Evolutionary conservation across 768 basidiomycete genomes (phyloP), one percentile per base, ranked within the genome.

Genomic region (Paxillus ammoniavirescens): DNA sequence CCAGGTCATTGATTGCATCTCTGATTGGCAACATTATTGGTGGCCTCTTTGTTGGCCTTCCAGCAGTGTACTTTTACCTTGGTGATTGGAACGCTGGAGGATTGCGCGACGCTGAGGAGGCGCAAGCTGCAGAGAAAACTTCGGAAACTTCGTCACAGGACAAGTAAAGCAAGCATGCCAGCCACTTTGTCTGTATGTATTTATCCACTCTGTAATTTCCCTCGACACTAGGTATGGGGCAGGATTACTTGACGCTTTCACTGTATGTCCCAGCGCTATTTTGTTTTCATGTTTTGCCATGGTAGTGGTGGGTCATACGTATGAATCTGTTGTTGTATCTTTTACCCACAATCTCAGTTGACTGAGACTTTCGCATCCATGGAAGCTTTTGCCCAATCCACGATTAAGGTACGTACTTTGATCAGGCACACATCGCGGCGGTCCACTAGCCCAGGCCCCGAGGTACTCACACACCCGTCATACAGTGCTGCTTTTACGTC

Each of bases 11-110:
- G 31, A 81, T 89, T 61, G 83, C 87, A 1, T 61, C 86, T 2
- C 81, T 77, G 61, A 54, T 88, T 42, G 87, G 87, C 10, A 89
- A 89, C 65, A 76, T 83, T 31, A 72, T 89, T 31, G 87, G 87
- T 1, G 87, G 75, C 8, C 70, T 84, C 30, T 67, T 85, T 41
- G 84, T 89, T 26, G 87, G 75, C 31, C 63, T 88, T 4, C 87
- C 87, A 3, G 84, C 78, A 1, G 71, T 75, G 5, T 87, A 86
- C 63, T 82, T 86, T 70, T 83, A 84, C 61, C 77, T 88, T 5
- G 62, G 63, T 31, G 83, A 87, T 60, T 79, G 77, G 67, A 61
- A 52, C 15, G 65, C 66, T 5, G 74, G 64, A 23, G 74, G 73
- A 13, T 58, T 82, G 41, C 66, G 69, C 17, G 54, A 60, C 3